phyloP scores from a whole-genome alignment of 75 land plant species.

The Picea sitchensis region DNA sequence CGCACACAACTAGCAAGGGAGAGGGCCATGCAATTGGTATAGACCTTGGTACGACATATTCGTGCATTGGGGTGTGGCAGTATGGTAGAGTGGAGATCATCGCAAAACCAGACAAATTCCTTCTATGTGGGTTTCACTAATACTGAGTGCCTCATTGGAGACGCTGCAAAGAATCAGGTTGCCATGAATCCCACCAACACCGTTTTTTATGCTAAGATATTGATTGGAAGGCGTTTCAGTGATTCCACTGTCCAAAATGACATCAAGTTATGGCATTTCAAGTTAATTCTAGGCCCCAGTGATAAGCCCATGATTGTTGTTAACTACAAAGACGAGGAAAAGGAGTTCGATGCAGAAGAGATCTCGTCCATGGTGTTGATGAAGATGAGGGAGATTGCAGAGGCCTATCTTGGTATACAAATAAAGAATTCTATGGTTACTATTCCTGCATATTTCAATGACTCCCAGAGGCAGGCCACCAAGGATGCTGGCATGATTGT shows the following conservation, averaged over 20 bases:
- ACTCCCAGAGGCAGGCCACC: no score
- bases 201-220: not conserved
- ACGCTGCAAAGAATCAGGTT: no score
- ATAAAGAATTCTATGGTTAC: not conserved
- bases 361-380: constrained; percentile 1
- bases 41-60: no score
- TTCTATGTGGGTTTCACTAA: no score
- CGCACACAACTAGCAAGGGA: no score
- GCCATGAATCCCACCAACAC: no score
- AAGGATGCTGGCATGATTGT: not conserved
- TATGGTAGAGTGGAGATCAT: no score
- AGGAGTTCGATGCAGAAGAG: no score
- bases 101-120: no score
- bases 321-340: constrained; percentile 14
- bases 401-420: not conserved
- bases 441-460: not conserved
- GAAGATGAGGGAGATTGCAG: constrained; percentile 10
- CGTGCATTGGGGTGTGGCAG: no score
- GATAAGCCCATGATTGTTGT: constrained; percentile 7
- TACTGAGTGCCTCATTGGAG: no score
- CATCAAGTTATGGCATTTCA: constrained; percentile 16
- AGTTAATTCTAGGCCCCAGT: not conserved
- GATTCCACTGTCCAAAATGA: constrained; percentile 10
- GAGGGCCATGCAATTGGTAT: no score
- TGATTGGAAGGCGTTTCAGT: constrained; percentile 6